Percentiles rank a stretch among this genome's conserved stretches.
Conservation (phyloP, 345 rosid genomes). For the Carallia brachiata region DNA sequence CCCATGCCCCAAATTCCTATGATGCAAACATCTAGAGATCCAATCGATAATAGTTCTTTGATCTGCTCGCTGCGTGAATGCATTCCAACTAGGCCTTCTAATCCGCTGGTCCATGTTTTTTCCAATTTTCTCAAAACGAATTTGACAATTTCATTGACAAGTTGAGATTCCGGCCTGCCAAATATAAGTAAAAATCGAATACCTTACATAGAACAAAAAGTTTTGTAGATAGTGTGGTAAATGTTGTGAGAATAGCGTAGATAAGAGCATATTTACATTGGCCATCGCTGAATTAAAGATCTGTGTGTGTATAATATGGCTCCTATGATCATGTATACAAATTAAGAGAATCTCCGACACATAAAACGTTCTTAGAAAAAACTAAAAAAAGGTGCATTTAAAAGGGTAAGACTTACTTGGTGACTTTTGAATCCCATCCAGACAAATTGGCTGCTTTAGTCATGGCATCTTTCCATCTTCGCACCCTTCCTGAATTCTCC, state of each 20-base stretch:
- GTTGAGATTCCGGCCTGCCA: not conserved
- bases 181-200: too few relatives aligned
- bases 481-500: not conserved
- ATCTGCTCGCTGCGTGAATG: not conserved
- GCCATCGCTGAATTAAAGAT: too few relatives aligned
- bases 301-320: too few relatives aligned
- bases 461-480: not conserved
- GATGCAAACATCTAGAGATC: not conserved
- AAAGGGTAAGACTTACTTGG: not conserved
- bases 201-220: too few relatives aligned
- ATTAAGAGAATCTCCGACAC: too few relatives aligned
- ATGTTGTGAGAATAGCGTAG: too few relatives aligned
- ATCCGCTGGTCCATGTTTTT: not conserved
- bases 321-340: too few relatives aligned
- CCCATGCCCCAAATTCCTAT: conserved; percentile 3
- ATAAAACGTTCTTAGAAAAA: too few relatives aligned
- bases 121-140: not conserved
- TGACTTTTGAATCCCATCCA: not conserved
- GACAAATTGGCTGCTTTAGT: not conserved
- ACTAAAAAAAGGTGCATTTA: too few relatives aligned
- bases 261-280: too few relatives aligned
- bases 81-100: not conserved
- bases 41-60: too few relatives aligned
- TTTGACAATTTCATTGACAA: not conserved
- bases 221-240: too few relatives aligned